Evolutionary conservation across 2,329 filamentous ascomycete species (phyloP), one percentile per base, ranked within the genome.

Genomic region (Metarhizium humberi): DNA sequence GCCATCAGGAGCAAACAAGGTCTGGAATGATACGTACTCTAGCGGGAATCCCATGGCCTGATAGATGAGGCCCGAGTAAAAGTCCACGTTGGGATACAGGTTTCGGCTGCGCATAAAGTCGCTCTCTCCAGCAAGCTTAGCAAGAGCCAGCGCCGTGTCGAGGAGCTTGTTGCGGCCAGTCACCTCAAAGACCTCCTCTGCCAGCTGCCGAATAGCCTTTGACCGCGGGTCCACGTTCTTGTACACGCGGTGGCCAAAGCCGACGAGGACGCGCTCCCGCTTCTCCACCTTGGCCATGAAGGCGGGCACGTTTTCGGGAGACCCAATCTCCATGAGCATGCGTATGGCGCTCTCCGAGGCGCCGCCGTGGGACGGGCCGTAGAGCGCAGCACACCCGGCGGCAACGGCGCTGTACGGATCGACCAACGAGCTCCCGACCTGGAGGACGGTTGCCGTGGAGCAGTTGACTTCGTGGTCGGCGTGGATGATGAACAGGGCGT

Each of bases 401-500:
- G 78, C 68, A 13, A 82, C 76, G 18, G 78, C 71, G 59, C 75
- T 79, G 57, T 71, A 81, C 0, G 80, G 79, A 60, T 83, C 81
- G 0, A 81, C 75, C 11, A 83, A 66, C 0, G 77, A 78, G 55
- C 75, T 79, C 7, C 80, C 78, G 20, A 81, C 78, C 55, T 82
- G 78, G 16, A 83, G 67, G 36, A 80, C 73, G 1, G 79, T 77
- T 1, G 80, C 78, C 0, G 79, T 81, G 2, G 78, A 78, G 61
- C 78, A 76, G 59, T 81, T 81, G 64, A 83, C 78, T 57, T 81
- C 81, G 62, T 84, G 80, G 60, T 84, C 80, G 2, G 78, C 76
- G 58, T 81, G 78, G 29, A 83, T 72, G 54, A 81, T 76, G 61
- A 79, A 79, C 3, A 83, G 71, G 6, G 73, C 72, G 53, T 81